Percentiles rank a stretch among this genome's conserved stretches.
These are phyloP conservation scores for Litchi chinensis DNA, from an alignment of 345 rosid genomes.

Conservation along the genomic window DNA sequence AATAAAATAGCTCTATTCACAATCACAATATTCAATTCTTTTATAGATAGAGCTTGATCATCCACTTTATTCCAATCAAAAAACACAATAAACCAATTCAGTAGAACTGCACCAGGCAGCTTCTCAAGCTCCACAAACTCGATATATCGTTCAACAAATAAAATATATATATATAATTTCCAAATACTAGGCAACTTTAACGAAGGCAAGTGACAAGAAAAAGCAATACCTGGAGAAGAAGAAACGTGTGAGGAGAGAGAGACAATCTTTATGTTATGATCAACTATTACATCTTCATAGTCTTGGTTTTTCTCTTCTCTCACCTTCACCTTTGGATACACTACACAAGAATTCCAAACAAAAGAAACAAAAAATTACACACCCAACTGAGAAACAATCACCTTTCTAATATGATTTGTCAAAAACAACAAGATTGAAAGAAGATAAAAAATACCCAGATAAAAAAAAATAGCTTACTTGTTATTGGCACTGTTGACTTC, in stretches of 20 bases:
- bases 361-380: neutral
- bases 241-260: slow-evolving; percentile 51
- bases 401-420: too few relatives aligned
- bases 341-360: slow-evolving; percentile 25
- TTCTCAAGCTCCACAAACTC: slow-evolving; percentile 2
- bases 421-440: too few relatives aligned
- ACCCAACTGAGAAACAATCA: slow-evolving; percentile 17
- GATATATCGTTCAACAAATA: neutral
- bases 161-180: neutral
- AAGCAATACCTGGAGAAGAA: slow-evolving; percentile 42
- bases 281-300: slow-evolving; percentile 25
- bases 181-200: neutral
- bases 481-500: slow-evolving; percentile 15
- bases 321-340: slow-evolving; percentile 68
- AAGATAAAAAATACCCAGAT: neutral
- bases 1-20: neutral
- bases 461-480: slow-evolving; percentile 25
- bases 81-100: neutral
- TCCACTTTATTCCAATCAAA: neutral
- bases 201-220: neutral
- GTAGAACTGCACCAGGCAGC: neutral
- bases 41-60: neutral
- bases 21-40: neutral
- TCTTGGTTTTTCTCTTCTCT: slow-evolving; percentile 32
- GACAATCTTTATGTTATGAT: slow-evolving; percentile 39